Conservation (phyloP, 345 rosid genomes). For the Euphorbia pulcherrima region DNA sequence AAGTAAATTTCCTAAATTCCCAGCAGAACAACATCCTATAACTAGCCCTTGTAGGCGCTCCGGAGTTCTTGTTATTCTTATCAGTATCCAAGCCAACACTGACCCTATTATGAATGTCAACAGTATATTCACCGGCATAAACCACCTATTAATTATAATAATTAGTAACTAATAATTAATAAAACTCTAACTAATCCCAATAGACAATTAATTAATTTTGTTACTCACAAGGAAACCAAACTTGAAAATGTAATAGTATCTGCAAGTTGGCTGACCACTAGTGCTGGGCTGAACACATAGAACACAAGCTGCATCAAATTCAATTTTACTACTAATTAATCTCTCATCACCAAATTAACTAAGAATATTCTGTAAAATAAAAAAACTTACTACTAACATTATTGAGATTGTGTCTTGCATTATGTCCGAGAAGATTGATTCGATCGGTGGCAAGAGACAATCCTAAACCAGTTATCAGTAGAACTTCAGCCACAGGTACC, state of each 20-base stretch:
- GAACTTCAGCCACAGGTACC: constrained; percentile 39
- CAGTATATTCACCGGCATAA: constrained; percentile 48
- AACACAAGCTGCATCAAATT: constrained; percentile 32
- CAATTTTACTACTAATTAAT: neutral
- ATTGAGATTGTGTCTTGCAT: constrained; percentile 30
- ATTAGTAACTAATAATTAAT: neutral
- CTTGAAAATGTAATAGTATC: constrained; percentile 36
- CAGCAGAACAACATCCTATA: constrained; percentile 50
- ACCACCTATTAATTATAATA: constrained; percentile 34
- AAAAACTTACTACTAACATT: constrained; percentile 18
- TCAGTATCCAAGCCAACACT: constrained; percentile 35
- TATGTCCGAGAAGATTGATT: constrained; percentile 33
- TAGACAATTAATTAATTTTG: neutral
- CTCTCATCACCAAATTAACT: neutral
- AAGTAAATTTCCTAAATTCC: constrained; percentile 36
- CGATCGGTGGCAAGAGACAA: constrained; percentile 33
- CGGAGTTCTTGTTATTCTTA: constrained; percentile 36
- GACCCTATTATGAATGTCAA: constrained; percentile 34
- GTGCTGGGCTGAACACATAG: constrained; percentile 43
- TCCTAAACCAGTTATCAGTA: constrained; percentile 43
- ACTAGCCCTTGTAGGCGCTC: constrained; percentile 41
- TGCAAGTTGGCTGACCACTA: constrained; percentile 38
- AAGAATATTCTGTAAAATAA: neutral
- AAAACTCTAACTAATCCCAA: neutral
- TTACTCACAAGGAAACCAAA: constrained; percentile 39